These are phyloP conservation scores for Euphorbia celastroides DNA, from an alignment of 441 rosid species.

Conservation along the genomic window DNA sequence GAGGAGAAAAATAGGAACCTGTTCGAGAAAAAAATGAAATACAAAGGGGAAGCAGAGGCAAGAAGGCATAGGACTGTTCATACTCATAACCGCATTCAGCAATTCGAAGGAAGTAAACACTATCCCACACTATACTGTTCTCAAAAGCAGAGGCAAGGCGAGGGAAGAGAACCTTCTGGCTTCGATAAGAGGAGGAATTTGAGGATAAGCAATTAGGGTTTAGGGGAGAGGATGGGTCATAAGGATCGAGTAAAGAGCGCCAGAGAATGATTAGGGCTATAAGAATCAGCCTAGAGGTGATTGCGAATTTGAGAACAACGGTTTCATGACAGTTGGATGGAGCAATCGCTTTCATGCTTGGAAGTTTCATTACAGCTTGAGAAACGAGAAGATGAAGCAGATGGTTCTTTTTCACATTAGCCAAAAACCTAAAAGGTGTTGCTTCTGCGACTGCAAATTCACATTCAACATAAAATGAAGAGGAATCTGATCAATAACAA, in stretches of 20 bases:
- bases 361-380: not conserved
- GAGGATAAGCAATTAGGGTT: constrained; percentile 47
- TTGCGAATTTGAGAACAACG: constrained; percentile 50
- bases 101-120: constrained; percentile 70
- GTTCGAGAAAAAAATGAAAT: constrained; percentile 50
- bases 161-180: constrained; percentile 18
- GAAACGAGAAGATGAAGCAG: not conserved
- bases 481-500: too few relatives aligned
- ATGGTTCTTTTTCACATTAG: not conserved
- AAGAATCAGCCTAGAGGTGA: constrained; percentile 52
- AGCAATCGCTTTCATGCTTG: constrained; percentile 2
- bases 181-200: constrained; percentile 15
- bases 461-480: not conserved
- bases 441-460: not conserved
- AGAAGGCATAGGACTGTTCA: constrained; percentile 85
- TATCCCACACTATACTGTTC: constrained; percentile 76
- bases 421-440: too few relatives aligned
- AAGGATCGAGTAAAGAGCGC: constrained; percentile 60
- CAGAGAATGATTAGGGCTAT: constrained; percentile 48
- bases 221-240: constrained; percentile 77
- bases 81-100: constrained; percentile 89
- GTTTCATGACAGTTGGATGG: constrained; percentile 21
- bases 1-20: constrained; percentile 31
- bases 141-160: constrained; percentile 47
- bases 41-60: constrained; percentile 72